phyloP scores from a whole-genome alignment of 805 yeast species.

The Kodamaea leandrae region DNA sequence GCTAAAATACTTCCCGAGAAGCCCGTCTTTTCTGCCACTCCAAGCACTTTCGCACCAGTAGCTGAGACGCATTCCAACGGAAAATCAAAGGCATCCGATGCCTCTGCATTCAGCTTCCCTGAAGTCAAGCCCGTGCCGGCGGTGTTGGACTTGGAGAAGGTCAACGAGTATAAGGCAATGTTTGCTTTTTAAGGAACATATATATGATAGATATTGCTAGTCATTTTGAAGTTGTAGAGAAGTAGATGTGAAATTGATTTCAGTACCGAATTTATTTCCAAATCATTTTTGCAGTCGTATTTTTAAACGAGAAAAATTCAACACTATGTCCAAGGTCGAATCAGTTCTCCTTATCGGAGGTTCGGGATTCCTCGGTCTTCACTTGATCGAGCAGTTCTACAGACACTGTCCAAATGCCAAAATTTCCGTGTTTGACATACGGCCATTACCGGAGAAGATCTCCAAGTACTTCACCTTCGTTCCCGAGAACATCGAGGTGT shows the following conservation, averaged over 20 bases:
- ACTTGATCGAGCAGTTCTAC: conserved; percentile 81
- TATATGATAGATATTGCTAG: neutral
- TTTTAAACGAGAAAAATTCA: no score
- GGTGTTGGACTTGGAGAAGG: conserved; percentile 24
- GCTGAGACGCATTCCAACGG: neutral
- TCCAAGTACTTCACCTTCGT: conserved; percentile 76
- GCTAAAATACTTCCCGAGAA: no score
- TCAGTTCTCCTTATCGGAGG: conserved; percentile 92
- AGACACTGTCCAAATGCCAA: conserved; percentile 60
- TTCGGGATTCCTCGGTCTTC: conserved; percentile 90
- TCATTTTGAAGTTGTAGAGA: no score
- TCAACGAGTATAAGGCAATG: conserved; percentile 24
- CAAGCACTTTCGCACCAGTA: no score
- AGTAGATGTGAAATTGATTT: neutral
- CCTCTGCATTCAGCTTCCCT: conserved; percentile 24
- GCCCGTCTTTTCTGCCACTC: no score
- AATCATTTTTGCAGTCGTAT: neutral
- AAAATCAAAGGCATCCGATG: no score
- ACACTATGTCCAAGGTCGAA: conserved; percentile 25
- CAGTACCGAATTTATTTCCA: neutral
- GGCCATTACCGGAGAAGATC: conserved; percentile 75
- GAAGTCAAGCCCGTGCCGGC: conserved; percentile 18
- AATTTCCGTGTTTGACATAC: conserved; percentile 85
- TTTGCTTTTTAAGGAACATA: conserved; percentile 22
- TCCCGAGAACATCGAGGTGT: conserved; percentile 53